phyloP scores from a whole-genome alignment of 345 rosid species.

The Hibiscus mutabilis region DNA sequence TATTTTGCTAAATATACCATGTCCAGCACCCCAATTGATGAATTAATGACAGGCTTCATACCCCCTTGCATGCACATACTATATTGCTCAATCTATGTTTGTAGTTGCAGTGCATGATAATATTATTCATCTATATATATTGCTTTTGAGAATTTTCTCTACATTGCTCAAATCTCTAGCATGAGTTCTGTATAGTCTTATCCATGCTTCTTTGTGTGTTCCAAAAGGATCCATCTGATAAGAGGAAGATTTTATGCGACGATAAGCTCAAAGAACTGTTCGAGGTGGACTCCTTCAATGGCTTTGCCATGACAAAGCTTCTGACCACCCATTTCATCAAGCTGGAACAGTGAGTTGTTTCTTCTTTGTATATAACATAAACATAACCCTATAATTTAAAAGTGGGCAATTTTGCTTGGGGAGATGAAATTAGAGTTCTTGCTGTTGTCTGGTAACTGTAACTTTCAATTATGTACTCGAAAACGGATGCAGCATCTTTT shows the following conservation, averaged over 20 bases:
- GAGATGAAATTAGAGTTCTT: slow-evolving; percentile 13
- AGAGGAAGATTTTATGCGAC: slow-evolving; percentile 45
- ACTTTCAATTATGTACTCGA: slow-evolving; percentile 10
- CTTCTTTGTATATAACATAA: slow-evolving; percentile 12
- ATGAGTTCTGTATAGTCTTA: not conserved
- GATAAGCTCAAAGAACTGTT: slow-evolving; percentile 59
- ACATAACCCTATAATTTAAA: slow-evolving; percentile 12
- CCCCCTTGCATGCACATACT: not conserved
- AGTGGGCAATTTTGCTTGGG: slow-evolving; percentile 32
- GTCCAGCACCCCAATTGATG: not conserved
- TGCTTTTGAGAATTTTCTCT: too few species aligned
- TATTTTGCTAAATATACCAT: not conserved
- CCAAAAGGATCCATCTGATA: slow-evolving; percentile 48
- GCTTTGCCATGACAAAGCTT: slow-evolving; percentile 42
- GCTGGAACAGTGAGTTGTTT: slow-evolving; percentile 34
- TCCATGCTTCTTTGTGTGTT: slow-evolving; percentile 6
- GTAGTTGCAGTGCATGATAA: too few species aligned
- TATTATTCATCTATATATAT: too few species aligned
- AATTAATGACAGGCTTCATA: not conserved
- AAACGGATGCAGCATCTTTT: slow-evolving; percentile 14
- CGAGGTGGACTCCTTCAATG: slow-evolving; percentile 44
- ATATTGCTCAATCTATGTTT: too few species aligned
- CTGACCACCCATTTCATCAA: slow-evolving; percentile 45
- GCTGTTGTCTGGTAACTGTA: slow-evolving; percentile 12
- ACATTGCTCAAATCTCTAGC: not conserved